Conservation (phyloP, 805 yeast genomes). For the Starmerella floricola region DNA sequence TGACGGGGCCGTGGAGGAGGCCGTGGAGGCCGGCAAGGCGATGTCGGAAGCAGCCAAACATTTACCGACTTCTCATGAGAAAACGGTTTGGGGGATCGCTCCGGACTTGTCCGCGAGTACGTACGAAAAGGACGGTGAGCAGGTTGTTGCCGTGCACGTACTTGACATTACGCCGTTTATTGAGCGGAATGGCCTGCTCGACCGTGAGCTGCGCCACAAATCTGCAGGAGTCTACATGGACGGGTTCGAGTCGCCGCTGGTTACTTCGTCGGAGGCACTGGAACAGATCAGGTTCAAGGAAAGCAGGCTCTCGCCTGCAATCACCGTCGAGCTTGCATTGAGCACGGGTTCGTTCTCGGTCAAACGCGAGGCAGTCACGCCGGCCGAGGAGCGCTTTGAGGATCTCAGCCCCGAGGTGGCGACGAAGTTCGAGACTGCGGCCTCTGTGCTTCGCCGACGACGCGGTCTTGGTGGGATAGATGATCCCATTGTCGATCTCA, state of each 20-base stretch:
- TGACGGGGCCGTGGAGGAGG: constrained; percentile 34
- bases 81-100: constrained; percentile 3
- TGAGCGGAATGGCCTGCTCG: constrained; percentile 62
- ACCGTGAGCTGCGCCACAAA: constrained; percentile 80
- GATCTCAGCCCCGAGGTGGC: background rate
- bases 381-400: background rate
- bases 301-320: constrained; percentile 47
- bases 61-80: background rate
- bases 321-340: constrained; percentile 70
- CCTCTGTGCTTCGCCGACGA: constrained; percentile 9
- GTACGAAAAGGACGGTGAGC: constrained; percentile 31
- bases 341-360: constrained; percentile 53
- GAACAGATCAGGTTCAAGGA: constrained; percentile 36
- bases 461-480: constrained; percentile 15
- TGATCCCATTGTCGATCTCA: constrained; percentile 9
- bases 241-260: constrained; percentile 55
- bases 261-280: constrained; percentile 35
- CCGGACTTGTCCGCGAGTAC: constrained; percentile 15
- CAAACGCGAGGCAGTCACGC: constrained; percentile 49
- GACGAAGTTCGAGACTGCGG: constrained; percentile 7
- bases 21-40: constrained; percentile 26
- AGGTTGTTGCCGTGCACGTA: constrained; percentile 77
- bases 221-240: constrained; percentile 73
- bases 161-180: constrained; percentile 66
- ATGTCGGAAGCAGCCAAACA: constrained; percentile 10